Conservation (phyloP, 495 filamentous ascomycete genomes). For the Neurospora terricola region DNA sequence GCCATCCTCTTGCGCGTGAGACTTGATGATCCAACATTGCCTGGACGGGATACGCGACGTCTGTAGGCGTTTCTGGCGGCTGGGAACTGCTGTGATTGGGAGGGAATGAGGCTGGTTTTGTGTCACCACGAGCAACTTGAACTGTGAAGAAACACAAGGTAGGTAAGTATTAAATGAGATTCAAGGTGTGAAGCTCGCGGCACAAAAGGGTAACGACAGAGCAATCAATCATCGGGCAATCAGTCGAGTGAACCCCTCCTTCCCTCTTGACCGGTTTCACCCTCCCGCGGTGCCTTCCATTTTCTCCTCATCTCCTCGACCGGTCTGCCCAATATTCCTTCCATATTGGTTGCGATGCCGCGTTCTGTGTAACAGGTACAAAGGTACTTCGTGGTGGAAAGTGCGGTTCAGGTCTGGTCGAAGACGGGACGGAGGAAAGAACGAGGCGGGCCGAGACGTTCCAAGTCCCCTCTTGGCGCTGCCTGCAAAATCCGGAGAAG, state of each 20-base stretch:
- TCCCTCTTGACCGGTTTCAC: background rate
- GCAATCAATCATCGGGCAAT: background rate
- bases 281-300: background rate
- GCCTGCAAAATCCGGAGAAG: background rate
- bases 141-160: background rate
- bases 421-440: background rate
- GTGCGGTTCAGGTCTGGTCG: background rate
- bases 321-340: background rate
- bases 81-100: background rate
- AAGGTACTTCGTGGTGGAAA: background rate
- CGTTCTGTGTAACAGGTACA: background rate
- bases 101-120: background rate
- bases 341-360: background rate
- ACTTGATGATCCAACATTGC: background rate
- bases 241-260: background rate
- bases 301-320: background rate
- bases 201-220: background rate
- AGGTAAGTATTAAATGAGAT: background rate
- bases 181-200: background rate
- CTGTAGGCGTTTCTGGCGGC: background rate
- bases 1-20: background rate
- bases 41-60: background rate
- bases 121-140: background rate
- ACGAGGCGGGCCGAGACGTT: background rate
- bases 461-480: background rate